These are phyloP conservation scores for Sphaerulina vaccinii DNA, from an alignment of 2,329 filamentous ascomycete genomes.

Conservation along the genomic window DNA sequence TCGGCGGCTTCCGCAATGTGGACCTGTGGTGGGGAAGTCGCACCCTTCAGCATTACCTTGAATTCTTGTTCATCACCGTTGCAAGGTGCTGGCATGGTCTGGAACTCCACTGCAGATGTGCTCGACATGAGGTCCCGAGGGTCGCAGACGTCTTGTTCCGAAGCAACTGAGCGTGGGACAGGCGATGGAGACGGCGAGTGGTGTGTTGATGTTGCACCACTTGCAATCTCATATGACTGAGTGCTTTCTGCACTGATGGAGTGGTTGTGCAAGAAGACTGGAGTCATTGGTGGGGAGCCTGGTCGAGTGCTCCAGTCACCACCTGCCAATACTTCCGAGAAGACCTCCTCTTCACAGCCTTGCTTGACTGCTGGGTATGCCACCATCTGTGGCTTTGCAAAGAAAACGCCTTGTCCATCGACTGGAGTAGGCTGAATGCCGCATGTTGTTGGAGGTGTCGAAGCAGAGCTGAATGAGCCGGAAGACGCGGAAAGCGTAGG, in stretches of 20 bases:
- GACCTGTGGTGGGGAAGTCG: constrained; percentile 31
- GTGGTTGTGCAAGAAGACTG: constrained; percentile 68
- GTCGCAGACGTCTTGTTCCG: constrained; percentile 75
- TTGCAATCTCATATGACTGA: constrained; percentile 68
- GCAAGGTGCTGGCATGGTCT: constrained; percentile 61
- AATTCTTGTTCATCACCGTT: constrained; percentile 55
- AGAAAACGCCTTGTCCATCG: constrained; percentile 59
- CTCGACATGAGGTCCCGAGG: constrained; percentile 82
- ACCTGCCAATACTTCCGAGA: constrained; percentile 68
- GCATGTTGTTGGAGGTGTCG: constrained; percentile 75
- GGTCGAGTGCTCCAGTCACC: constrained; percentile 71
- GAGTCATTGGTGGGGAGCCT: constrained; percentile 82
- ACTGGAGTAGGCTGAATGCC: constrained; percentile 80
- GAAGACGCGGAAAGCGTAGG: constrained; percentile 78
- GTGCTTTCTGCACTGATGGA: constrained; percentile 56
- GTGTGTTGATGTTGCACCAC: constrained; percentile 65
- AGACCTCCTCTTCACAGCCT: constrained; percentile 66
- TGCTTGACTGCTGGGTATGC: constrained; percentile 68
- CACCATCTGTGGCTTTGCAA: constrained; percentile 28
- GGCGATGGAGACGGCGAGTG: constrained; percentile 78
- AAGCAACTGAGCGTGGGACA: constrained; percentile 66
- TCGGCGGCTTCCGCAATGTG: constrained; percentile 43
- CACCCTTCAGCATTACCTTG: constrained; percentile 49
- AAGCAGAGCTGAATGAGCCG: constrained; percentile 79
- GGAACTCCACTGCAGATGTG: constrained; percentile 60